Base-by-base conservation (phyloP, 495 filamentous ascomycete species). In the Talaromyces liani region DNA sequence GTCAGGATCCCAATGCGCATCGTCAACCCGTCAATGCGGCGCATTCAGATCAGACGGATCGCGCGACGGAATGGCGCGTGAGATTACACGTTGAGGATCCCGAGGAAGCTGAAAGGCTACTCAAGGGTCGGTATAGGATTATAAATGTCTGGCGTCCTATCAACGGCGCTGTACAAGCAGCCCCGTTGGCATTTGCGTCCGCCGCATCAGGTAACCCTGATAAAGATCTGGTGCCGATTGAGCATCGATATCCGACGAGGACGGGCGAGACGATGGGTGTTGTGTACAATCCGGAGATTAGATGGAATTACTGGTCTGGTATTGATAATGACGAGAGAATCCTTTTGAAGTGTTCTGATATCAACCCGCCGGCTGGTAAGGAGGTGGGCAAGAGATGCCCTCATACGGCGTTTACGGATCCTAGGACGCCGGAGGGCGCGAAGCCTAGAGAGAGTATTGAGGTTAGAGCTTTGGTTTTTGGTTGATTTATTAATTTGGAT, bases 71-170 rank as follows among this genome's bases (percentile, higher is more conserved):
- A 18, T 75, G 81, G 65, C 88, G 92, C 33, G 88, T 95, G 25
- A 73, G 77, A 0, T 78, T 80, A 0, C 92, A 96, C 72, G 63
- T 88, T 4, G 68, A 80, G 0, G 80, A 82, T 8, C 76, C 83
- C 3, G 75, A 71, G 12, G 80, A 87, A 53, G 85, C 89, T 0
- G 82, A 83, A 9, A 66, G 67, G 24, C 76, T 91, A 0, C 77
- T 90, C 0, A 62, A 77, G 12, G 83, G 81, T 1, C 82, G 91
- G 0, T 90, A 88, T 76, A 84, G 91, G 54, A 91, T 97, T 66
- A 81, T 97, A 66, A 97, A 96, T 69, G 88, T 97, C 10, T 97
- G 92, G 92, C 80, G 91, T 0, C 88, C 91, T 0, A 73, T 96
- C 10, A 90, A 88, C 67, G 81, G 80, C n/a, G 85, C 89, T 0